Percentiles rank a stretch among this genome's conserved stretches.
These are phyloP conservation scores for Aspergillus hortae DNA, from an alignment of 2,329 filamentous ascomycete genomes.

Conservation along the genomic window DNA sequence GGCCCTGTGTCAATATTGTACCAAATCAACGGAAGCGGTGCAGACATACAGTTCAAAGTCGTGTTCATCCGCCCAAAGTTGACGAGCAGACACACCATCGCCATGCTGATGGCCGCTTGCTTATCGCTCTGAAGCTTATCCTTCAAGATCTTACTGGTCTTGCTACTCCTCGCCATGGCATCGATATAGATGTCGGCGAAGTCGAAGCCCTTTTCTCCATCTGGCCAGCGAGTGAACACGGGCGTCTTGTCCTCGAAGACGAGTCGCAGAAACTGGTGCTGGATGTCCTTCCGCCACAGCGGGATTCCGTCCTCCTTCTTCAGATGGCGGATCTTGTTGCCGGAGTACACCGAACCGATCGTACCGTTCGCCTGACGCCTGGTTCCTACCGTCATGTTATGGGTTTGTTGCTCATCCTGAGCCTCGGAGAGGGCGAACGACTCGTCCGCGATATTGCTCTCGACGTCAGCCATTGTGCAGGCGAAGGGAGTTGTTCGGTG, in stretches of 20 bases:
- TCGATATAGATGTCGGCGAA: conserved; percentile 98
- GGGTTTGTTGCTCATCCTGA: conserved; percentile 33
- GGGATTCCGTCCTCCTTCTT: conserved; percentile 67
- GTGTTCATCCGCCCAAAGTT: conserved; percentile 99
- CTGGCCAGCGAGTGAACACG: conserved; percentile 91
- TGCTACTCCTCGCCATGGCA: conserved; percentile 97
- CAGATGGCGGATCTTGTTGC: conserved; percentile 64
- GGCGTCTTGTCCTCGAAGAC: conserved; percentile 59
- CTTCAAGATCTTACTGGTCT: conserved; percentile 96
- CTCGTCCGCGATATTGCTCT: conserved; percentile 32
- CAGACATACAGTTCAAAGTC: conserved; percentile 80
- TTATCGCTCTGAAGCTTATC: conserved; percentile 93
- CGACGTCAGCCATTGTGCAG: conserved; percentile 32
- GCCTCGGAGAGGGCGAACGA: conserved; percentile 33
- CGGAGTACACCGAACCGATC: conserved; percentile 64
- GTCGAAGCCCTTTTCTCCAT: conserved; percentile 66
- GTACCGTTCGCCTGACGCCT: conserved; percentile 62
- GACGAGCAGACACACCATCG: conserved; percentile 96
- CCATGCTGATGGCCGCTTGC: conserved; percentile 93
- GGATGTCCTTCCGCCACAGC: conserved; percentile 65
- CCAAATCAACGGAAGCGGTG: background rate
- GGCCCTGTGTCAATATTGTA: conserved; percentile 2
- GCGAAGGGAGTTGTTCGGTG: background rate
- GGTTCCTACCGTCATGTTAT: conserved; percentile 46
- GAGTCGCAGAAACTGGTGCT: conserved; percentile 60